phyloP scores from a whole-genome alignment of 352 stramenopile genomes.

The Globisporangium carolinianum region DNA sequence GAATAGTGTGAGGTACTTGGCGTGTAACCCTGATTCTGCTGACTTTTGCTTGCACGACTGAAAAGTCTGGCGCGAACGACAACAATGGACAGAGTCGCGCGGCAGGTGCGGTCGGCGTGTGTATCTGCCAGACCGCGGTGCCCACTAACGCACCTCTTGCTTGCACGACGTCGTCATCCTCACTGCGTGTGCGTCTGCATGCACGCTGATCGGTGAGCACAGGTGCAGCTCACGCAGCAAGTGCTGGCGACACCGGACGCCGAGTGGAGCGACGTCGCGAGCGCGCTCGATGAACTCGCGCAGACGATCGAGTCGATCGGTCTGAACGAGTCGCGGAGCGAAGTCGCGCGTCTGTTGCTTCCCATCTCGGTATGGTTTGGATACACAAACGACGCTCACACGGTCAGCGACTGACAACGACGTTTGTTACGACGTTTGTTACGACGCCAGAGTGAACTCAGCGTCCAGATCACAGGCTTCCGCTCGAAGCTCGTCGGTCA shows the following conservation, averaged over 20 bases:
- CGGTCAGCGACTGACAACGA: background rate
- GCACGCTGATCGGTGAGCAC: constrained; percentile 4
- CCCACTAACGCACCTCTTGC: no score
- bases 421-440: background rate
- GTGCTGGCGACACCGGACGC: constrained; percentile 18
- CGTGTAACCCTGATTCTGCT: no score
- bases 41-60: no score
- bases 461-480: constrained; percentile 30
- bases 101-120: constrained; percentile 10
- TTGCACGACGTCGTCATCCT: background rate
- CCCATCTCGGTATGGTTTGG: constrained; percentile 32
- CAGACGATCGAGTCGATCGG: constrained; percentile 33
- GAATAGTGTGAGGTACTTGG: no score
- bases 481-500: constrained; percentile 49
- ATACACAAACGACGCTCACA: no score
- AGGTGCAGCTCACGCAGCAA: constrained; percentile 37
- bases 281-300: constrained; percentile 36
- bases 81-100: constrained; percentile 15
- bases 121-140: background rate
- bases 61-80: background rate
- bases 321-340: constrained; percentile 15
- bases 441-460: constrained; percentile 26
- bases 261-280: constrained; percentile 38
- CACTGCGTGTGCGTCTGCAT: background rate
- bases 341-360: constrained; percentile 32